Evolutionary conservation across 768 basidiomycete genomes (phyloP), one percentile per base, ranked within the genome.

Genomic region (Podaxis sp.): DNA sequence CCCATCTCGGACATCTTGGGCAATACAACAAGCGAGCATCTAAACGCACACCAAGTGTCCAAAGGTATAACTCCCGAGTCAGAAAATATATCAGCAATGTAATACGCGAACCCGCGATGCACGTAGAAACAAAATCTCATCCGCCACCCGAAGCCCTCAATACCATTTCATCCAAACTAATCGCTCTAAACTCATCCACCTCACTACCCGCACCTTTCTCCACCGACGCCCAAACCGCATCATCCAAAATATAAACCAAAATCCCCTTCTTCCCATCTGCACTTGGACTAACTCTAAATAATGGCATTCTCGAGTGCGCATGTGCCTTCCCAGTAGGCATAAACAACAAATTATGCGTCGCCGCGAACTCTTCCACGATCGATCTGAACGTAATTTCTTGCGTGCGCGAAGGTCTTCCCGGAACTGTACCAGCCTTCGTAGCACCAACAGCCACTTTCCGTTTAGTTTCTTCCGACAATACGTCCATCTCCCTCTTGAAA

Each of bases 371-470:
- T 74, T 99, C 97, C 56, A 95, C 96, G 61, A 99, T 90, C 4
- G 91, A 84, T 17, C 90, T 84, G 85, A 99, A 99, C 2, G 95
- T 96, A 68, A 98, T 88, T 71, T 97, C 96, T 57, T 90, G 84
- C 2, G 84, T 76, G 30, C 86, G 83, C 7, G 84, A 75, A 0
- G 88, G 81, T 1, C 75, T 77, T 11, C 76, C 76, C 39, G 73
- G 68, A 4, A 75, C 70, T 8, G 68, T 15, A 24, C 38, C 7
- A 1, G 40, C 65, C 57, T 79, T 79, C 57, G 62, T 66, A 67
- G 19, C 54, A 56, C 54, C 38, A 22, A 55, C n/a, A n/a, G 33
- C 33, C 24, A 24, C 30, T 26, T 63, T 56, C 15, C 36, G 42
- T 42, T 63, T 63, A 3, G 33, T 52, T 28, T 63, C 55, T 22